Percentiles rank a stretch among this genome's conserved stretches.
These are phyloP conservation scores for Azolla pinnata DNA, from an alignment of 75 land plant species.

Conservation along the genomic window DNA sequence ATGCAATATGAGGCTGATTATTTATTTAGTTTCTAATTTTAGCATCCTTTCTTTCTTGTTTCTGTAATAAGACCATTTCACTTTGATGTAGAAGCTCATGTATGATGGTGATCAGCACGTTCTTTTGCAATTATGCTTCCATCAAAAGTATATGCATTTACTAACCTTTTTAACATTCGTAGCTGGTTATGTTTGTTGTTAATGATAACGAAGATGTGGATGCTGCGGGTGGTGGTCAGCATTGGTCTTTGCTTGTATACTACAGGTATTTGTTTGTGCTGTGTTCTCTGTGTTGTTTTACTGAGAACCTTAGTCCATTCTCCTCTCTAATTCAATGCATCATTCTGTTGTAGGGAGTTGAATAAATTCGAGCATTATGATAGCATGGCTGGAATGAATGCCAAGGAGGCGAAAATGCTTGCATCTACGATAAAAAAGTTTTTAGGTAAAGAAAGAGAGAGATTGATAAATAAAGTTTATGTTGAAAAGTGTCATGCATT, in stretches of 20 bases:
- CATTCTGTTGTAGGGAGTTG: constrained; percentile 6
- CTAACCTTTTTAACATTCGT: neutral
- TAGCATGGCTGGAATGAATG: constrained; percentile 41
- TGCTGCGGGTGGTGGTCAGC: constrained; percentile 67
- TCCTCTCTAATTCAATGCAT: neutral
- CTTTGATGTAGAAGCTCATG: no score
- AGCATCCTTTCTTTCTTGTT: no score
- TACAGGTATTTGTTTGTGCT: constrained; percentile 14
- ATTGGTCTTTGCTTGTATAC: constrained; percentile 85
- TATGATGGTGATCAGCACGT: no score
- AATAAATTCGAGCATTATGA: constrained; percentile 75
- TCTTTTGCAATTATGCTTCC: no score
- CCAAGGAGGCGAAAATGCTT: constrained; percentile 30
- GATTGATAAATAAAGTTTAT: no score
- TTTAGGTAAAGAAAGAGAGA: constrained; percentile 25
- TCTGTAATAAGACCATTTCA: no score
- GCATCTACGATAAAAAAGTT: constrained; percentile 28
- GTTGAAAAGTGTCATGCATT: no score
- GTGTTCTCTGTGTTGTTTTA: neutral
- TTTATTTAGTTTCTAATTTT: no score
- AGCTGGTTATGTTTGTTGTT: constrained; percentile 64
- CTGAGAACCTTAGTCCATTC: neutral
- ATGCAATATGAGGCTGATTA: no score
- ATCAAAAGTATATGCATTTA: no score
- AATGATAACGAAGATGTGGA: constrained; percentile 64